A percentile compares a stretch with the other conserved stretches of the same genome.
phyloP scores from a whole-genome alignment of 139 green algal species.

The Volvox africanus region DNA sequence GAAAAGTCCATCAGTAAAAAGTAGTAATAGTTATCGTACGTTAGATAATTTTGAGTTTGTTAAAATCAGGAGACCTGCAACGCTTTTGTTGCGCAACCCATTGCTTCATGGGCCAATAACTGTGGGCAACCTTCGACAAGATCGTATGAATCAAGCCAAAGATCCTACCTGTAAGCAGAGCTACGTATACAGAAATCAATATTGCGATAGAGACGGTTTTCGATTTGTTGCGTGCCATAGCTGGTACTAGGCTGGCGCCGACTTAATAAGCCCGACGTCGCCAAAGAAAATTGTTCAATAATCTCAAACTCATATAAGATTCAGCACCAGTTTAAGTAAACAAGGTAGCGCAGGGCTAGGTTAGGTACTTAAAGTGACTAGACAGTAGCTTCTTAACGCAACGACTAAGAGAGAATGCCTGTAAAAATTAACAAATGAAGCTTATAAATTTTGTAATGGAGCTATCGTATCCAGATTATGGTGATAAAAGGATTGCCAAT shows the following conservation, averaged over 20 bases:
- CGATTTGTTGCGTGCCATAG: background rate
- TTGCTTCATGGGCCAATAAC: too few species aligned
- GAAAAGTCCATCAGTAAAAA: background rate
- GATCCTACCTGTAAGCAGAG: background rate
- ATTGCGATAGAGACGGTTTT: background rate
- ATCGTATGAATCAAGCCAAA: background rate
- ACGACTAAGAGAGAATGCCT: background rate
- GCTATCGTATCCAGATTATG: background rate
- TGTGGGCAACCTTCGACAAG: background rate
- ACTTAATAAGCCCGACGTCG: background rate
- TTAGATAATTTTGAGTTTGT: background rate
- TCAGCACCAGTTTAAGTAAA: background rate
- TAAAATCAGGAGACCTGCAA: background rate
- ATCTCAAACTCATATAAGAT: background rate
- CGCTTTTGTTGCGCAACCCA: background rate
- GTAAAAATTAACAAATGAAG: too few species aligned
- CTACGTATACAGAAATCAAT: background rate
- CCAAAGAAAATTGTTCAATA: background rate
- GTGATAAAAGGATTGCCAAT: background rate
- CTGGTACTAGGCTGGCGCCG: background rate
- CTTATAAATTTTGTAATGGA: too few species aligned
- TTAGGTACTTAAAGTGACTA: background rate
- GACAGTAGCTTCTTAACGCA: slow-evolving; percentile 1
- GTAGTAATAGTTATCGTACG: background rate
- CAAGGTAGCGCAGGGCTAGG: background rate